Percentiles rank a stretch among this genome's conserved stretches.
Evolutionary conservation across 495 filamentous ascomycete species (phyloP).

Genomic region (Hypoxylon lienhwacheense): DNA sequence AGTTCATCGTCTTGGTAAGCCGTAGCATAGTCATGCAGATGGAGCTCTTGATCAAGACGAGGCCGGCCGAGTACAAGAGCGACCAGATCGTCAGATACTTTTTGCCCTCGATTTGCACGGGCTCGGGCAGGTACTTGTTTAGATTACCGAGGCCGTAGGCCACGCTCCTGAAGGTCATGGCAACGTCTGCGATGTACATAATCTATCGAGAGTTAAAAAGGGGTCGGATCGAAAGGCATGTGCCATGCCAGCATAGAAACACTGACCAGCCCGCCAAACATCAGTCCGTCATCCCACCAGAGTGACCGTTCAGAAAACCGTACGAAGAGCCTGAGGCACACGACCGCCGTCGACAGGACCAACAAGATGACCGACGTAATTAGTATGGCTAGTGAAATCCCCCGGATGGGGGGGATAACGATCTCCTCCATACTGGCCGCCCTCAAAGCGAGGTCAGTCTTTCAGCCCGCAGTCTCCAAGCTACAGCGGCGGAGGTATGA

Average conservation of each 20-base stretch:
- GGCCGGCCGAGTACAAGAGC: constrained; percentile 15
- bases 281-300: constrained; percentile 31
- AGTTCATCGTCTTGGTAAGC: constrained; percentile 12
- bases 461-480: no score
- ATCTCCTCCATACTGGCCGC: background rate
- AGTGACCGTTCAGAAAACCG: constrained; percentile 10
- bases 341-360: constrained; percentile 1
- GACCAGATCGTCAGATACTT: constrained; percentile 27
- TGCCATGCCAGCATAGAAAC: background rate
- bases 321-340: constrained; percentile 16
- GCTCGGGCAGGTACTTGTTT: background rate
- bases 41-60: constrained; percentile 21
- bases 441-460: background rate
- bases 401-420: background rate
- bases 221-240: background rate
- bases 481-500: no score
- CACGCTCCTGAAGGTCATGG: background rate
- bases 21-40: constrained; percentile 29
- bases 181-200: constrained; percentile 3
- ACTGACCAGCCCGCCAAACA: constrained; percentile 22
- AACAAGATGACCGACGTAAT: constrained; percentile 4
- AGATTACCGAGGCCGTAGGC: constrained; percentile 2
- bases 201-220: constrained; percentile 12
- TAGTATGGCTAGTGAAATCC: constrained; percentile 3
- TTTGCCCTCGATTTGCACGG: background rate